Evolutionary conservation across 495 filamentous ascomycete species (phyloP).

Genomic region (Daldinia grandis): DNA sequence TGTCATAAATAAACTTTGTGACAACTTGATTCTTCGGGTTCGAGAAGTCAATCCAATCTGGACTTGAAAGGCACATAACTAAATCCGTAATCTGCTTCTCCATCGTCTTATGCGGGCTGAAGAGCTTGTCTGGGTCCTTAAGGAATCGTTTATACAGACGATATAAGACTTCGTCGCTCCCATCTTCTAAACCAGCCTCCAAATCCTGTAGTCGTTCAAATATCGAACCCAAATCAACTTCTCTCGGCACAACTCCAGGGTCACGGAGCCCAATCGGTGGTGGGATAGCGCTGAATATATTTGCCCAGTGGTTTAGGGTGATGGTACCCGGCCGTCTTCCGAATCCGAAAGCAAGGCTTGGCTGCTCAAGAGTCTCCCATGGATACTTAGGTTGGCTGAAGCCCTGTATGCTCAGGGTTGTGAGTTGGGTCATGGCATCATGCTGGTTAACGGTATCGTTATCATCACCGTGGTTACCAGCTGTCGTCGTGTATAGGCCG

Average conservation of each 20-base stretch:
- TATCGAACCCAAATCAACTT: constrained; percentile 60
- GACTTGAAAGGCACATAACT: constrained; percentile 66
- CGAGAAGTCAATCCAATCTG: constrained; percentile 75
- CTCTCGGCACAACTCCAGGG: constrained; percentile 59
- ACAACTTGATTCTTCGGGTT: constrained; percentile 68
- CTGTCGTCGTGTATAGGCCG: constrained; percentile 56
- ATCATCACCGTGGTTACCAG: constrained; percentile 56
- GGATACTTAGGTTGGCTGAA: constrained; percentile 55
- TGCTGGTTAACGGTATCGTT: constrained; percentile 56
- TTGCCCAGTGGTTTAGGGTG: constrained; percentile 67
- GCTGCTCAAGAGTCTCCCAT: constrained; percentile 73
- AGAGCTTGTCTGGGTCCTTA: constrained; percentile 59
- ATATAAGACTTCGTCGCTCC: constrained; percentile 63
- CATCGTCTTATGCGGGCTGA: constrained; percentile 62
- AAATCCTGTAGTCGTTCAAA: constrained; percentile 64
- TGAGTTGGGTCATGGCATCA: constrained; percentile 60
- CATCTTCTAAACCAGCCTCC: constrained; percentile 65
- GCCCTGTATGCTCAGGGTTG: constrained; percentile 54
- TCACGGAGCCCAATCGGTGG: constrained; percentile 60
- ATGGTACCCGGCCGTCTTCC: constrained; percentile 66
- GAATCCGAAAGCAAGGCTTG: constrained; percentile 67
- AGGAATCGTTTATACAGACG: constrained; percentile 61
- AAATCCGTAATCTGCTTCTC: constrained; percentile 74
- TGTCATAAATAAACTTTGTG: constrained; percentile 68
- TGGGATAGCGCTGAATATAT: constrained; percentile 57